These are phyloP conservation scores for Margaritispora aquatica DNA, from an alignment of 495 filamentous ascomycete genomes.

Conservation along the genomic window DNA sequence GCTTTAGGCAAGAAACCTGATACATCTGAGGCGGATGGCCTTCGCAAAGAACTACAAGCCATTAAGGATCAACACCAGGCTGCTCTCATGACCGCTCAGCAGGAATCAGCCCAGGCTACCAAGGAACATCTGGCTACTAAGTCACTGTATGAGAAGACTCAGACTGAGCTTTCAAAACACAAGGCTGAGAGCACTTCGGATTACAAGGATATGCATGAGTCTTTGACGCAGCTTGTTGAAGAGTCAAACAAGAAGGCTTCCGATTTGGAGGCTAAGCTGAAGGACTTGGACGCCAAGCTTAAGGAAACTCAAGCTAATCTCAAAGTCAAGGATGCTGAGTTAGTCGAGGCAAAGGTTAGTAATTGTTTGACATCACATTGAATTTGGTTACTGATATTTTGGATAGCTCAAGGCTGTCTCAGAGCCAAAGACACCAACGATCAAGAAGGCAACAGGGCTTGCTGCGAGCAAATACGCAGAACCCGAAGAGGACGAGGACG, in stretches of 20 bases:
- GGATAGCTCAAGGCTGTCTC: conserved; percentile 15
- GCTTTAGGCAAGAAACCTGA: conserved; percentile 45
- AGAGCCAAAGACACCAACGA: conserved; percentile 12
- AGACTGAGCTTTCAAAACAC: conserved; percentile 26
- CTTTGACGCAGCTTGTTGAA: conserved; percentile 40
- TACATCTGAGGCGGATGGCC: conserved; percentile 37
- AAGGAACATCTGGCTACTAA: conserved; percentile 30
- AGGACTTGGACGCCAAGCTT: conserved; percentile 19
- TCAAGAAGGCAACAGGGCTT: conserved; percentile 29
- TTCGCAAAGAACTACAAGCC: conserved; percentile 34
- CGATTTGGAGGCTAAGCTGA: conserved; percentile 17
- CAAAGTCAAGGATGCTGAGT: conserved; percentile 42
- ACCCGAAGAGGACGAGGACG: conserved; percentile 18
- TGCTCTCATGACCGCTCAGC: conserved; percentile 17
- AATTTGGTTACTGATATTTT: not conserved
- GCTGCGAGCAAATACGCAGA: conserved; percentile 39
- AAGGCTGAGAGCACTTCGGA: conserved; percentile 39
- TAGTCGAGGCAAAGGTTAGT: conserved; percentile 44
- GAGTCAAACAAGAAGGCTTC: conserved; percentile 32
- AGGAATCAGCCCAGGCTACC: conserved; percentile 20
- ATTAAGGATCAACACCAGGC: conserved; percentile 22
- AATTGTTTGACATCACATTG: not conserved
- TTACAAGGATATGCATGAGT: conserved; percentile 49
- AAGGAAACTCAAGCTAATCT: conserved; percentile 27
- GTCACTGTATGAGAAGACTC: conserved; percentile 29